Percentiles rank a stretch among this genome's conserved stretches.
Evolutionary conservation across 495 filamentous ascomycete species (phyloP).

Genomic region (Lasiosphaeris hirsuta): DNA sequence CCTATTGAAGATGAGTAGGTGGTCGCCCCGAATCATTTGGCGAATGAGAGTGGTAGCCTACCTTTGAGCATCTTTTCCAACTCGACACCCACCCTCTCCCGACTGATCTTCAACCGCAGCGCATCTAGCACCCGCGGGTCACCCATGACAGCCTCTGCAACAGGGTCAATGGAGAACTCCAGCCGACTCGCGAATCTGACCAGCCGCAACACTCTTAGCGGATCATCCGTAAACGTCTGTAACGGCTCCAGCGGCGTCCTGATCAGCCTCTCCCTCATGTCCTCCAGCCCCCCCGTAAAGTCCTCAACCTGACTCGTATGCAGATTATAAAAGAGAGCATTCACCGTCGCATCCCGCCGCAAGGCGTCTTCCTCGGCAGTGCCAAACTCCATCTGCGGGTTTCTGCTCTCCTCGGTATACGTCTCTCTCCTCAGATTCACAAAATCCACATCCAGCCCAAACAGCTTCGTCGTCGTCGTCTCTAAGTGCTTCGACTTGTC

Average conservation of each 20-base stretch:
- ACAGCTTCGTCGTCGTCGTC: conserved; percentile 80
- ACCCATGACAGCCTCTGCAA: conserved; percentile 70
- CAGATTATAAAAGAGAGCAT: conserved; percentile 95
- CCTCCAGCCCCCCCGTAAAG: conserved; percentile 72
- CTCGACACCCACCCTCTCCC: conserved; percentile 81
- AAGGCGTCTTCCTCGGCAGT: conserved; percentile 86
- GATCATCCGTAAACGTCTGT: conserved; percentile 94
- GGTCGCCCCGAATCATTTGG: neutral
- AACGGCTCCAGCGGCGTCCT: conserved; percentile 84
- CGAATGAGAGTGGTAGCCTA: conserved; percentile 20
- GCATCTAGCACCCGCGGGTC: conserved; percentile 68
- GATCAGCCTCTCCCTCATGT: conserved; percentile 69
- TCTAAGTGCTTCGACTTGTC: conserved; percentile 98
- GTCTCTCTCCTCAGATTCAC: conserved; percentile 93
- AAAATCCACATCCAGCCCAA: conserved; percentile 87
- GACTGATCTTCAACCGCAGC: conserved; percentile 84
- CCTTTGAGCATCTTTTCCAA: conserved; percentile 87
- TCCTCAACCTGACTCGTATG: conserved; percentile 77
- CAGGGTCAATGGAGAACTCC: conserved; percentile 68
- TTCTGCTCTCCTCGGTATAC: conserved; percentile 80
- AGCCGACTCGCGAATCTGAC: conserved; percentile 87
- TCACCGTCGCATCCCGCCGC: conserved; percentile 88
- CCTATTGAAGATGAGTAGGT: conserved; percentile 40
- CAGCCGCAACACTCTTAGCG: conserved; percentile 81
- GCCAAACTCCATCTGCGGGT: conserved; percentile 91